phyloP scores from a whole-genome alignment of 2,329 filamentous ascomycete species.

The Ophiostoma ips region DNA sequence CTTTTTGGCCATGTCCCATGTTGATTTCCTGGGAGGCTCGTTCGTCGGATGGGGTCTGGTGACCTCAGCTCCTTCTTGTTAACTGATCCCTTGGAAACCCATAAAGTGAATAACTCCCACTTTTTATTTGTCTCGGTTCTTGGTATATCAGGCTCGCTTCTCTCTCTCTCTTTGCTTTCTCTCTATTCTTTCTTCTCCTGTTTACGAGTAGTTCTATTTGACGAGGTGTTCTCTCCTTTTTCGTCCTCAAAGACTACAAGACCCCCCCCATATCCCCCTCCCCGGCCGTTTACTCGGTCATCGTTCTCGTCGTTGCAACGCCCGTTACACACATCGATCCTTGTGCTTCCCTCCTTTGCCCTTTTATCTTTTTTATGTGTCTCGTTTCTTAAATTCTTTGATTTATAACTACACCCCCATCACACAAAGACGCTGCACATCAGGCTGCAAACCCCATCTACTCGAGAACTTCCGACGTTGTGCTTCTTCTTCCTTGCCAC shows the following conservation, averaged over 20 bases:
- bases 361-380: neutral
- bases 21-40: neutral
- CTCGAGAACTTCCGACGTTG: neutral
- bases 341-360: neutral
- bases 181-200: neutral
- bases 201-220: too few species aligned
- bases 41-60: constrained; percentile 11
- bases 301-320: neutral
- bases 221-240: too few species aligned
- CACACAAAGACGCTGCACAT: neutral
- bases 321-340: neutral
- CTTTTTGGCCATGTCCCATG: constrained; percentile 1
- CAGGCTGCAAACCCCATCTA: neutral
- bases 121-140: neutral
- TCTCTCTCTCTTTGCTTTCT: neutral
- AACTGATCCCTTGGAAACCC: constrained; percentile 1
- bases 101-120: constrained; percentile 9
- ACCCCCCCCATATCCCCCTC: too few species aligned
- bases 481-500: neutral
- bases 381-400: neutral
- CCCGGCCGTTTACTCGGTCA: too few species aligned
- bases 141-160: constrained; percentile 1
- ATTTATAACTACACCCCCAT: neutral
- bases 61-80: constrained; percentile 13
- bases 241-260: too few species aligned